Evolutionary conservation across 257 asterid species (phyloP).

Genomic region (Thymus quinquecostatus): DNA sequence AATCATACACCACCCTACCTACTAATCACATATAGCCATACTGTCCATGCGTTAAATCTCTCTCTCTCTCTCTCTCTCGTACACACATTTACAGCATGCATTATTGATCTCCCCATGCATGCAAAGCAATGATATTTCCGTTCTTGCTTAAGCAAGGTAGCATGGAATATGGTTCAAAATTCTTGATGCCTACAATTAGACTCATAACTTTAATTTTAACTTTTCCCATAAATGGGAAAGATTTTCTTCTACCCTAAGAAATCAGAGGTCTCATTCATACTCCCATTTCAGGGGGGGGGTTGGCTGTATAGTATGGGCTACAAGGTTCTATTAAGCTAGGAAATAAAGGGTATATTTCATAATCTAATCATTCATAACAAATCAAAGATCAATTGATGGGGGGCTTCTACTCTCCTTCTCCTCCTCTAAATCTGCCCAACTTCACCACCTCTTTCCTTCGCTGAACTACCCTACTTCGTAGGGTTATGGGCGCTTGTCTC

Average conservation of each 20-base stretch:
- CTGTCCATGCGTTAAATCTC: no score
- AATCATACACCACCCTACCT: neutral
- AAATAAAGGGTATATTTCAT: neutral
- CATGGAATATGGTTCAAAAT: slow-evolving; percentile 35
- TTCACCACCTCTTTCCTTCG: neutral
- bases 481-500: slow-evolving; percentile 6
- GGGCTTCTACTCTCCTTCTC: neutral
- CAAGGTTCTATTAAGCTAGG: slow-evolving; percentile 43
- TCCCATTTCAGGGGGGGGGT: slow-evolving; percentile 31
- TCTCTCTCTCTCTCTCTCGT: neutral
- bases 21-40: no score
- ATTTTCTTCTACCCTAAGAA: slow-evolving; percentile 27
- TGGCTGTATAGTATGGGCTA: slow-evolving; percentile 42
- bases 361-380: slow-evolving; percentile 30
- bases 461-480: slow-evolving; percentile 1
- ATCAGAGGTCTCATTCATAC: slow-evolving; percentile 42
- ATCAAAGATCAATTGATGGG: neutral
- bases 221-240: slow-evolving; percentile 36
- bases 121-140: slow-evolving; percentile 36
- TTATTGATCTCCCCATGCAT: slow-evolving; percentile 22
- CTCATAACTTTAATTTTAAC: slow-evolving; percentile 32
- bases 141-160: slow-evolving; percentile 38
- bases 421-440: slow-evolving; percentile 1
- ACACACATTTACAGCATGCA: neutral
- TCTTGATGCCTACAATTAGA: slow-evolving; percentile 39